A percentile compares a stretch with the other conserved stretches of the same genome.
These are phyloP conservation scores for Chloris gayana DNA, from an alignment of 176 grass and related monocot genomes.

Conservation along the genomic window DNA sequence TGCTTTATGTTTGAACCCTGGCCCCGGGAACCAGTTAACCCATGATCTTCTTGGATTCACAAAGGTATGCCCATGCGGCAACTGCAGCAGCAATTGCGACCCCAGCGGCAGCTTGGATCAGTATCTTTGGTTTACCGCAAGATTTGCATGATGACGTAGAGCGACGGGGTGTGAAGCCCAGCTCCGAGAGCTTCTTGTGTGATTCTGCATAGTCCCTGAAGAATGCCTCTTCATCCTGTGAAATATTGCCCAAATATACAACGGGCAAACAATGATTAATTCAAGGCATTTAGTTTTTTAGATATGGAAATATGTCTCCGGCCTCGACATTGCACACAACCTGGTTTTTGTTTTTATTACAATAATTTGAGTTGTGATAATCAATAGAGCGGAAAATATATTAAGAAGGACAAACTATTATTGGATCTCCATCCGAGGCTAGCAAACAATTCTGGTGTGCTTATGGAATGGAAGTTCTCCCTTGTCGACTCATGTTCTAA, in stretches of 20 bases:
- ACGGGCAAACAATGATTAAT: not conserved
- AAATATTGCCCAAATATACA: not conserved
- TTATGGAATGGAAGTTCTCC: too few species aligned
- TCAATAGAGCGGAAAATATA: too few species aligned
- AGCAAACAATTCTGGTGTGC: too few species aligned
- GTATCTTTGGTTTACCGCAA: not conserved
- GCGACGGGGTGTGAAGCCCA: constrained; percentile 57
- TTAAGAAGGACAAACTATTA: too few species aligned
- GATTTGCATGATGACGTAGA: not conserved
- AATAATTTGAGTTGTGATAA: too few species aligned
- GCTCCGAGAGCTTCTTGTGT: constrained; percentile 69
- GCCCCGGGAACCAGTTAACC: not conserved
- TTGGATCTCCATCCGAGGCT: too few species aligned
- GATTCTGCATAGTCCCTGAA: constrained; percentile 64
- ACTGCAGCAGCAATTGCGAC: constrained; percentile 40
- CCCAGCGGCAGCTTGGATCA: constrained; percentile 33
- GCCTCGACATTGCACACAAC: too few species aligned
- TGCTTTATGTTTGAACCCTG: not conserved
- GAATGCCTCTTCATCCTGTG: constrained; percentile 63
- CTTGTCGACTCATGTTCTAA: too few species aligned
- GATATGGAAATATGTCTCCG: too few species aligned
- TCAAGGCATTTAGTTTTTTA: too few species aligned
- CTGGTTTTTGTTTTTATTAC: too few species aligned
- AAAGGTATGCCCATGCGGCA: constrained; percentile 39
- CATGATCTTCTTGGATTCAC: constrained; percentile 38